Base-by-base conservation (phyloP, 495 filamentous ascomycete genomes). In the Clohesyomyces aquaticus region DNA sequence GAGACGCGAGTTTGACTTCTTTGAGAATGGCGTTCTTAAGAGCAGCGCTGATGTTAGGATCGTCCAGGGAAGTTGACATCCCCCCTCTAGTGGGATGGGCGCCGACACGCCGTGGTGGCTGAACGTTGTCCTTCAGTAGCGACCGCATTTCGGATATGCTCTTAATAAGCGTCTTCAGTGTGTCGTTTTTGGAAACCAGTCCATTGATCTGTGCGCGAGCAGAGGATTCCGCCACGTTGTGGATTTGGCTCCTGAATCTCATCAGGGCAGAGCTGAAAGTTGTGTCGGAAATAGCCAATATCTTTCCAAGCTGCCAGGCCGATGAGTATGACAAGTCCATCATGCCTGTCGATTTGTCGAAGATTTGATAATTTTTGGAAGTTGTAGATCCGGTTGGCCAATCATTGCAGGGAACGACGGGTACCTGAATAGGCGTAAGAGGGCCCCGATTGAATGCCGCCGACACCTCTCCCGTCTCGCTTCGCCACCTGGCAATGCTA, bases 291-390 rank as follows among this genome's bases (percentile, higher is more conserved):
- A 79, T 41, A 79, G 82, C 0, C 74, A 65, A 3, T 59, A 71
- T 67, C 16, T 66, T 66, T 0, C 81, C 81, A 0, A 83, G 58
- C 26, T 79, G 66, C 81, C 81, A 84, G 0, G 81, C 81, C 0
- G 66, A 47, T 2, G 69, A 73, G 51, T 81, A 83, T 0, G 77
- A 76, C 6, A 82, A 57, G 57, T 84, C 80, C 77, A 83, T 80
- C 4, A 85, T 21, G 0, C 76, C 74, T 0, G 74, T 38, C 1
- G 73, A 11, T 11, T 50, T 27, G 48, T 86, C 83, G 0, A 85
- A 43, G 11, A 83, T 76, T 63, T 82, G 76, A 10, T 27, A 55
- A 0, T 60, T 27, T 16, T 46, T 32, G 26, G 12, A 4, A 1
- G 35, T 55, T 1, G 1, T 55, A 2, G 50, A 63, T 1, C 3